A percentile compares a stretch with the other conserved stretches of the same genome.
phyloP scores from a whole-genome alignment of 441 rosid species.

The Macaranga tanarius region DNA sequence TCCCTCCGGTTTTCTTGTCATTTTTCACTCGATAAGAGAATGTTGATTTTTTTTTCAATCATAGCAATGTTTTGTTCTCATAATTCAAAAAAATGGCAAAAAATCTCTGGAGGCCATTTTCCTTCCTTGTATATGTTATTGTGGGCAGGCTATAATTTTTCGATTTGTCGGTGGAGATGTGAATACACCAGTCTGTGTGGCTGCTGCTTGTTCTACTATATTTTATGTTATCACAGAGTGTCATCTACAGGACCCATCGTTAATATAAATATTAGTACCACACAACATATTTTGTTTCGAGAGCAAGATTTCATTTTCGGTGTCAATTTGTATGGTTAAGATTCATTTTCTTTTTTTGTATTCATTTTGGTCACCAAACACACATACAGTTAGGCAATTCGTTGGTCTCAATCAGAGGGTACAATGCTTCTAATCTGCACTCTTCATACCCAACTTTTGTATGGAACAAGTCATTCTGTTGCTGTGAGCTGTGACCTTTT shows the following conservation, averaged over 20 bases:
- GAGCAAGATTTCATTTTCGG: background rate
- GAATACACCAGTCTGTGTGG: background rate
- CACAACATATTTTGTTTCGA: too few relatives aligned
- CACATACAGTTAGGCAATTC: background rate
- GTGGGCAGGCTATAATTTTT: background rate
- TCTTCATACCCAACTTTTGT: background rate
- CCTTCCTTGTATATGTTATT: too few relatives aligned
- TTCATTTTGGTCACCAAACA: background rate
- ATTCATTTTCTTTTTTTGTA: background rate
- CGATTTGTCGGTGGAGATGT: background rate
- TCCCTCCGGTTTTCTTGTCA: background rate
- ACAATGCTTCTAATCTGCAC: background rate
- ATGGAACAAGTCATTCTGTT: too few relatives aligned
- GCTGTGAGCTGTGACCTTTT: too few relatives aligned
- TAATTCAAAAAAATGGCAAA: background rate
- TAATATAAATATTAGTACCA: background rate
- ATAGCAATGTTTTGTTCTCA: background rate
- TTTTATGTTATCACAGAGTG: too few relatives aligned
- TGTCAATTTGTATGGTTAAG: background rate
- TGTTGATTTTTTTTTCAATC: background rate
- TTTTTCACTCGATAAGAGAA: background rate
- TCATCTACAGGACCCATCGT: background rate
- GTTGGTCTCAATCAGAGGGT: too few relatives aligned
- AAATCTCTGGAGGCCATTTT: background rate
- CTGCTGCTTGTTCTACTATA: background rate